phyloP scores from a whole-genome alignment of 2,329 filamentous ascomycete species.

The Alternaria triticimaculans region DNA sequence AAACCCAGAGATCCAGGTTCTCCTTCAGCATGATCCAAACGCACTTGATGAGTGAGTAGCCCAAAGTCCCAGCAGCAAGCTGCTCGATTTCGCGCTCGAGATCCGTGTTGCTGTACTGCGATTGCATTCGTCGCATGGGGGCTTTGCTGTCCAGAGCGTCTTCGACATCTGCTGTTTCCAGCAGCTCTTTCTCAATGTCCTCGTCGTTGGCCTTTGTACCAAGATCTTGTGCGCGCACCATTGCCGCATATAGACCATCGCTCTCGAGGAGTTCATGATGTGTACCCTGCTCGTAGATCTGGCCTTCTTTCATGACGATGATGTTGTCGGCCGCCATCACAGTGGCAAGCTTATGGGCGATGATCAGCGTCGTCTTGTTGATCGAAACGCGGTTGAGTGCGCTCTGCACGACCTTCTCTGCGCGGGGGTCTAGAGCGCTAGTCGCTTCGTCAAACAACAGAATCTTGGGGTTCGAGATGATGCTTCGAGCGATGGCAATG shows the following conservation, averaged over 20 bases:
- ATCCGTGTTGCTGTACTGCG: slow-evolving; percentile 3
- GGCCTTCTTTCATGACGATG: slow-evolving; percentile 72
- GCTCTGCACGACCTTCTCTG: slow-evolving; percentile 90
- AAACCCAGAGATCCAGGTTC: slow-evolving; percentile 8
- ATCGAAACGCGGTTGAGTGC: slow-evolving; percentile 84
- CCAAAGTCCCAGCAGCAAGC: slow-evolving; percentile 12
- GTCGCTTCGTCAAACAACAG: slow-evolving; percentile 94
- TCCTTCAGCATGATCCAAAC: slow-evolving; percentile 21
- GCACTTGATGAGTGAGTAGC: slow-evolving; percentile 14
- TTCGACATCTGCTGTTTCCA: background rate
- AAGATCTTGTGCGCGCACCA: slow-evolving; percentile 19
- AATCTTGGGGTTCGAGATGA: slow-evolving; percentile 89
- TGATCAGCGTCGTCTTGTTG: slow-evolving; percentile 89
- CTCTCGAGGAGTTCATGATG: slow-evolving; percentile 45
- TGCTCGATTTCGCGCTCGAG: slow-evolving; percentile 10
- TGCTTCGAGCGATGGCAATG: slow-evolving; percentile 88
- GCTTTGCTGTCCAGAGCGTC: slow-evolving; percentile 4
- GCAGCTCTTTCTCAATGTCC: background rate
- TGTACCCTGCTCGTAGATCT: slow-evolving; percentile 70
- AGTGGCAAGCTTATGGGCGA: slow-evolving; percentile 90
- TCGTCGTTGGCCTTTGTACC: slow-evolving; percentile 27
- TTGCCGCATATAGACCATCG: slow-evolving; percentile 11
- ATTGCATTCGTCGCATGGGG: slow-evolving; percentile 8
- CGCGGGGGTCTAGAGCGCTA: slow-evolving; percentile 89
- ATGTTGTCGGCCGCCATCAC: slow-evolving; percentile 63